Base-by-base conservation (phyloP, 257 asterid genomes). In the Prunella vulgaris region DNA sequence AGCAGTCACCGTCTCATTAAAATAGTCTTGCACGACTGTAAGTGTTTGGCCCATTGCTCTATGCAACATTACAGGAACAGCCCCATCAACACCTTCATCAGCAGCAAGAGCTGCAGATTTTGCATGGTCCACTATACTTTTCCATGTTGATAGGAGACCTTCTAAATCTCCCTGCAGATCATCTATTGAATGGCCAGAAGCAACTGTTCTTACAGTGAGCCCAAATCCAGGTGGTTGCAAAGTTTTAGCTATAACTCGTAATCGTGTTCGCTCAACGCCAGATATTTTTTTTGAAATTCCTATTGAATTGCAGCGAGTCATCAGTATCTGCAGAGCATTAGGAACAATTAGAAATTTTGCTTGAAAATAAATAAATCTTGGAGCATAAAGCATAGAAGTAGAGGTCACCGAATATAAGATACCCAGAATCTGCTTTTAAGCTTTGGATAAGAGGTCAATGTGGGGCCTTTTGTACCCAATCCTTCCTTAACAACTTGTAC, bases 371-470 rank as follows among this genome's bases (percentile, higher is more conserved):
- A 69, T 56, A 60, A 73, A 65, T 61, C 18, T 66, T 54, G 60
- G 74, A 79, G 63, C 74, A 70, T 67, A 74, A 61, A 79, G 10
- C 68, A 59, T 57, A 71, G 59, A 64, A 70, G 54, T 35, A 51
- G 22, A 68, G 77, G 65, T 38, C 60, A 76, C 60, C 60, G 49
- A 69, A 69, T 56, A 61, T 46, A 60, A 73, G 74, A 71, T 90
- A 89, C 99, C 99, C 97, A 94, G 84, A 91, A 94, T 85, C 97
- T 78, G 88, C 99, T 94, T 79, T 85, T 82, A 79, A 91, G 87
- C 87, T 86, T 86, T 7, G 97, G 97, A 86, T 85, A 89, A 78
- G 99, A 93, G 64, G 97, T 91, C 81, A 94, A 69, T 15, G 93
- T 83, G 71, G 97, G 99, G 67, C 95, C 95, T 82, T 94, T 94